phyloP scores from a whole-genome alignment of 2,329 filamentous ascomycete genomes.

The Nemania sp. region DNA sequence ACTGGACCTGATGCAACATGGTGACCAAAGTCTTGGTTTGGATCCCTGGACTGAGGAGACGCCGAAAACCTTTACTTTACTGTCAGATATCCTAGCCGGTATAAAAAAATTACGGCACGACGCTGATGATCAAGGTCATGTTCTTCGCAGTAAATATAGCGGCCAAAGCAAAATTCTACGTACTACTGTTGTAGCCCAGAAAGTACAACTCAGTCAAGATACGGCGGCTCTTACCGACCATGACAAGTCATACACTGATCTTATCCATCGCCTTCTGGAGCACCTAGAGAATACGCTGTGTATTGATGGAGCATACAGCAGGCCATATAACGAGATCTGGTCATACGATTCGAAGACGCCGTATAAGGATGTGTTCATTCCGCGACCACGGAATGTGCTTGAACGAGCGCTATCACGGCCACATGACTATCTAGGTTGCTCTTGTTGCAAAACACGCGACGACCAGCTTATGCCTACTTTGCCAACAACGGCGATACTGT shows the following conservation, averaged over 20 bases:
- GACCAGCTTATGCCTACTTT: constrained; percentile 69
- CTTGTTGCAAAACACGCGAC: constrained; percentile 69
- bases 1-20: constrained; percentile 53
- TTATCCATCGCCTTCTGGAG: constrained; percentile 69
- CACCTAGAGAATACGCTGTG: constrained; percentile 57
- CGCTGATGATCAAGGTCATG: constrained; percentile 59
- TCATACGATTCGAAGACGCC: constrained; percentile 79
- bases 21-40: constrained; percentile 55
- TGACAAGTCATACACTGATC: constrained; percentile 76
- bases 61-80: constrained; percentile 48
- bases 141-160: constrained; percentile 80
- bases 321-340: constrained; percentile 78
- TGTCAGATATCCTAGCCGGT: constrained; percentile 59
- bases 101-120: constrained; percentile 61
- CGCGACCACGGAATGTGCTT: constrained; percentile 75
- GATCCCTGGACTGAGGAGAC: constrained; percentile 51
- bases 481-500: constrained; percentile 78
- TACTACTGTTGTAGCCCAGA: constrained; percentile 83
- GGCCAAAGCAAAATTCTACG: constrained; percentile 76
- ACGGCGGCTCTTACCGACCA: constrained; percentile 76
- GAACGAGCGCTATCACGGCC: constrained; percentile 79
- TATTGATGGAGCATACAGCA: constrained; percentile 56
- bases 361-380: constrained; percentile 79
- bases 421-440: constrained; percentile 81
- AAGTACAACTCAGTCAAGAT: constrained; percentile 82